Evolutionary conservation across 2,329 filamentous ascomycete species (phyloP).

Genomic region (Gremmenia infestans): DNA sequence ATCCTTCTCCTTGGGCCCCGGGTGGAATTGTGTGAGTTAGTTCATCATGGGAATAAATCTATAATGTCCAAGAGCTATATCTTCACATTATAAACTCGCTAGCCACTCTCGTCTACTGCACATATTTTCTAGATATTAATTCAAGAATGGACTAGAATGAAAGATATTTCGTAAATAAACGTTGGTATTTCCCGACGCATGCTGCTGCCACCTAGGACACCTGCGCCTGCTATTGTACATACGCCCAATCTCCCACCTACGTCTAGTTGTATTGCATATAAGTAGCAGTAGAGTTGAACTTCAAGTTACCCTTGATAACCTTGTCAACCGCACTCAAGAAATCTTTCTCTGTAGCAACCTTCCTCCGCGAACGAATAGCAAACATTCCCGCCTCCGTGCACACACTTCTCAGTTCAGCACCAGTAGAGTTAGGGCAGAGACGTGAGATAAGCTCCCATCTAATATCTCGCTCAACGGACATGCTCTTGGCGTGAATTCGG

Average conservation of each 20-base stretch:
- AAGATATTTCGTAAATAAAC: background rate
- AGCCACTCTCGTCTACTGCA: no score
- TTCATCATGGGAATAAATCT: no score
- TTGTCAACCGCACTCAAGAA: conserved; percentile 98
- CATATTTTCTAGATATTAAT: background rate
- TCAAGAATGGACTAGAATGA: background rate
- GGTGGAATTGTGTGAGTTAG: no score
- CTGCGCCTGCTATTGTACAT: conserved; percentile 31
- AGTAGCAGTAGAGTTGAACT: conserved; percentile 97
- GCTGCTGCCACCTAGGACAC: conserved; percentile 29
- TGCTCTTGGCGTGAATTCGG: conserved; percentile 97
- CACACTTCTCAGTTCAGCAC: conserved; percentile 91
- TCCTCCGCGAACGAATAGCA: conserved; percentile 86
- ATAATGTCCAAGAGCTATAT: no score
- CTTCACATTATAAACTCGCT: no score
- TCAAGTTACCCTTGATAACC: conserved; percentile 98
- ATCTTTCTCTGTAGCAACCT: conserved; percentile 98
- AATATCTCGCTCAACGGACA: conserved; percentile 98
- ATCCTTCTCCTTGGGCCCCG: no score
- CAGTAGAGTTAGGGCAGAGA: conserved; percentile 93
- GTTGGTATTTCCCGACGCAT: conserved; percentile 5
- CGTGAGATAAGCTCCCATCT: conserved; percentile 98
- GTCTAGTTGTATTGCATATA: conserved; percentile 98
- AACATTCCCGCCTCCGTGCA: conserved; percentile 99
- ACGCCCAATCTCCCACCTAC: conserved; percentile 12